phyloP scores from a whole-genome alignment of 257 asterid species.

The Solanum sitiens region DNA sequence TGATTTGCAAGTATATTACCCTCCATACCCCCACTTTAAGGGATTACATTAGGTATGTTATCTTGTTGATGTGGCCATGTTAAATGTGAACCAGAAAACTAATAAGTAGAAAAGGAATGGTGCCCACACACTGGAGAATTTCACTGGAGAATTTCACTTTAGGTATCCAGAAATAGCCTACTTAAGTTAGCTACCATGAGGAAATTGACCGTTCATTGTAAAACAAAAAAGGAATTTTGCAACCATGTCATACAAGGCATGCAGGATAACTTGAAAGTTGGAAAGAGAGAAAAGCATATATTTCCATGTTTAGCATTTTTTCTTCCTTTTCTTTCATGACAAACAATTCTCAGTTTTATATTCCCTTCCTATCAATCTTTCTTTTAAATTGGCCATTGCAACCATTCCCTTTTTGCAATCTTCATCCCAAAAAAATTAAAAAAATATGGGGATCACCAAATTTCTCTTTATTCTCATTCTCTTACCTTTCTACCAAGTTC shows the following conservation, averaged over 20 bases:
- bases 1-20: neutral
- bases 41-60: neutral
- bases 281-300: conserved; percentile 8
- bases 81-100: neutral
- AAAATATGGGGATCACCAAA: conserved; percentile 17
- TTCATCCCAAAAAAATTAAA: neutral
- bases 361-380: neutral
- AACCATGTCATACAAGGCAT: conserved; percentile 21
- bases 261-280: conserved; percentile 36
- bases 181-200: neutral
- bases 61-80: neutral
- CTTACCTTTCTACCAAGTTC: conserved; percentile 13
- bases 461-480: conserved; percentile 14
- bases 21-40: neutral
- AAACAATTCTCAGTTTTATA: conserved; percentile 23
- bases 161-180: neutral
- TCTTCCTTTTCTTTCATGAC: conserved; percentile 29
- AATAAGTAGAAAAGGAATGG: neutral
- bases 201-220: neutral
- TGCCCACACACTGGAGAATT: conserved; percentile 1
- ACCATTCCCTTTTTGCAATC: neutral
- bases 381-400: neutral
- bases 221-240: neutral
- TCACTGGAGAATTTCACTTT: neutral
- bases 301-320: conserved; percentile 24